Percentiles rank a stretch among this genome's conserved stretches.
Conservation (phyloP, 345 rosid genomes). For the Microcos paniculata region DNA sequence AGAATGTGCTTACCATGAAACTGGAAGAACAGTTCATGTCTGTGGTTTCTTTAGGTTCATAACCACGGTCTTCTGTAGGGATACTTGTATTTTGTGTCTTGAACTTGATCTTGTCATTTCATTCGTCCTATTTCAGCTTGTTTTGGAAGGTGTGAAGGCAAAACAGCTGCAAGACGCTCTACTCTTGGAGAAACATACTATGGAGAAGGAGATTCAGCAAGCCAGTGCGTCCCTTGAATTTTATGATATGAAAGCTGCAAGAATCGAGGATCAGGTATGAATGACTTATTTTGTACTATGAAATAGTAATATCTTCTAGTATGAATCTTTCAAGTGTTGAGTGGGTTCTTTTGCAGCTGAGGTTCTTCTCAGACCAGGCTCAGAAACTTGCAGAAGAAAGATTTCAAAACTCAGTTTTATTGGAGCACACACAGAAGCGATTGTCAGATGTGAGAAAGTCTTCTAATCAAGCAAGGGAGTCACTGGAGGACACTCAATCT, state of each 20-base stretch:
- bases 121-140: slow-evolving; percentile 56
- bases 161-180: slow-evolving; percentile 71
- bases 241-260: slow-evolving; percentile 58
- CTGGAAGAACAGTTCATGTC: not conserved
- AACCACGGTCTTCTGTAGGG: not conserved
- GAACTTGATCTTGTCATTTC: slow-evolving; percentile 24
- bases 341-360: slow-evolving; percentile 57
- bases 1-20: not conserved
- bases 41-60: not conserved
- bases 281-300: not conserved
- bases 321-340: slow-evolving; percentile 2
- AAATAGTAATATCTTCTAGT: not conserved
- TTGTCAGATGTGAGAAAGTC: slow-evolving; percentile 55
- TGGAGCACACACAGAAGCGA: slow-evolving; percentile 65
- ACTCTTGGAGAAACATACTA: slow-evolving; percentile 52
- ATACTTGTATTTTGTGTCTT: not conserved
- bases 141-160: slow-evolving; percentile 74
- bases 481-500: slow-evolving; percentile 62
- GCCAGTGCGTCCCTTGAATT: slow-evolving; percentile 65
- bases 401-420: slow-evolving; percentile 41
- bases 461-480: slow-evolving; percentile 64
- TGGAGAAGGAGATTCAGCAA: slow-evolving; percentile 73
- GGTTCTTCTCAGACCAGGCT: slow-evolving; percentile 59
- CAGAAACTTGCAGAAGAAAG: slow-evolving; percentile 72
- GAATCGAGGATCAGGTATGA: slow-evolving; percentile 81